phyloP scores from a whole-genome alignment of 805 yeast genomes.

The Wilhelminamyces savonicus region DNA sequence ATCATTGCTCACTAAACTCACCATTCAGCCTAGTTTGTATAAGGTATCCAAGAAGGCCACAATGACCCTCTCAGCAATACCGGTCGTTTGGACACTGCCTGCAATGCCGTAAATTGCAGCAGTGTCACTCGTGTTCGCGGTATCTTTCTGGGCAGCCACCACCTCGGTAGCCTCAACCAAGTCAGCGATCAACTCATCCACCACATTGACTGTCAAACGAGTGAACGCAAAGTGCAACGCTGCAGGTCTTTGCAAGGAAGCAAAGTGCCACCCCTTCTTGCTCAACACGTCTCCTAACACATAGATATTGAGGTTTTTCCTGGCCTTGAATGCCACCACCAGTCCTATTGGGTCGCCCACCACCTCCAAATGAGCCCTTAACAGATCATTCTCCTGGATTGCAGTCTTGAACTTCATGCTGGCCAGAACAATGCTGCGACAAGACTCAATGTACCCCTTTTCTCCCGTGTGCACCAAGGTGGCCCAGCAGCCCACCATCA shows the following conservation, averaged over 20 bases:
- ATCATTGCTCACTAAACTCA: too few species aligned
- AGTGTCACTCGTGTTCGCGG: conserved; percentile 43
- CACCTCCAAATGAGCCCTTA: conserved; percentile 50
- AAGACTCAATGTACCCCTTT: conserved; percentile 68
- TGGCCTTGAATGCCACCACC: conserved; percentile 65
- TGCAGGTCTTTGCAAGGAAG: conserved; percentile 81
- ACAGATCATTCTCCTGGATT: conserved; percentile 38
- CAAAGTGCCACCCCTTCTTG: conserved; percentile 81
- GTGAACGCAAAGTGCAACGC: conserved; percentile 92
- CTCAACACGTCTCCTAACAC: conserved; percentile 67
- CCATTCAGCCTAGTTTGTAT: too few species aligned
- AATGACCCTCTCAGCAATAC: conserved; percentile 75
- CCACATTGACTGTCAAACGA: conserved; percentile 52
- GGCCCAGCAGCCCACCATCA: conserved; percentile 98
- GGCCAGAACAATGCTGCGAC: conserved; percentile 60
- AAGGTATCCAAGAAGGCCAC: conserved; percentile 77
- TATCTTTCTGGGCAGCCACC: conserved; percentile 17
- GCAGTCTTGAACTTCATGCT: conserved; percentile 51
- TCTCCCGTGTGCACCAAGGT: conserved; percentile 78
- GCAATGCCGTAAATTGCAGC: conserved; percentile 95
- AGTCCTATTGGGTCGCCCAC: conserved; percentile 84
- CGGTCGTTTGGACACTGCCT: conserved; percentile 77
- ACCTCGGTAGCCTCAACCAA: conserved; percentile 42
- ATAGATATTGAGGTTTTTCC: conserved; percentile 54
- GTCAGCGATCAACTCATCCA: conserved; percentile 53